These are phyloP conservation scores for Eucalyptus leucophloia DNA, from an alignment of 345 rosid genomes.

Conservation along the genomic window DNA sequence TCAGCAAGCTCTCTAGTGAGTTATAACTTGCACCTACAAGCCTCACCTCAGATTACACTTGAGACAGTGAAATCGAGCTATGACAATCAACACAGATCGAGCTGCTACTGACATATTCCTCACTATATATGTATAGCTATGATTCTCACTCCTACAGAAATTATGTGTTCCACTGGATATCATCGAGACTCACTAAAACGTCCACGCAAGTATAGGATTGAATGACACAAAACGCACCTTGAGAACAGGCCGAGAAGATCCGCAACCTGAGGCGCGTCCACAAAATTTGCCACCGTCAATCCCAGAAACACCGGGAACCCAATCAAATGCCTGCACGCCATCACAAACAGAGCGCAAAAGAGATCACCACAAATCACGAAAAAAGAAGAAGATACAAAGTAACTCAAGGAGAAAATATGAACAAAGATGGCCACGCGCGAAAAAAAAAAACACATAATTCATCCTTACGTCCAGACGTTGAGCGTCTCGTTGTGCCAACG, in stretches of 20 bases:
- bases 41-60: neutral
- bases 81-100: neutral
- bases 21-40: neutral
- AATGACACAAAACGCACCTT: constrained; percentile 7
- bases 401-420: too few species aligned
- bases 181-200: neutral
- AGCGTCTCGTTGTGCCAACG: too few species aligned
- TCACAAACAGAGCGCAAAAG: too few species aligned
- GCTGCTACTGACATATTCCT: neutral
- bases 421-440: too few species aligned
- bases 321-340: too few species aligned
- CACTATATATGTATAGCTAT: neutral
- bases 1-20: too few species aligned
- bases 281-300: too few species aligned
- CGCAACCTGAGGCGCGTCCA: neutral
- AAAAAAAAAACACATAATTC: too few species aligned
- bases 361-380: too few species aligned
- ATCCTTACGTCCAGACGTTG: too few species aligned
- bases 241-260: constrained; percentile 19
- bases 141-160: neutral
- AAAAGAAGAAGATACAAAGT: rapidly evolving
- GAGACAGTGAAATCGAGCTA: neutral
- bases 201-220: neutral
- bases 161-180: neutral
- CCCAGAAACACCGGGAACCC: too few species aligned